phyloP scores from a whole-genome alignment of 176 grass and related monocot species.

The Otatea glauca region DNA sequence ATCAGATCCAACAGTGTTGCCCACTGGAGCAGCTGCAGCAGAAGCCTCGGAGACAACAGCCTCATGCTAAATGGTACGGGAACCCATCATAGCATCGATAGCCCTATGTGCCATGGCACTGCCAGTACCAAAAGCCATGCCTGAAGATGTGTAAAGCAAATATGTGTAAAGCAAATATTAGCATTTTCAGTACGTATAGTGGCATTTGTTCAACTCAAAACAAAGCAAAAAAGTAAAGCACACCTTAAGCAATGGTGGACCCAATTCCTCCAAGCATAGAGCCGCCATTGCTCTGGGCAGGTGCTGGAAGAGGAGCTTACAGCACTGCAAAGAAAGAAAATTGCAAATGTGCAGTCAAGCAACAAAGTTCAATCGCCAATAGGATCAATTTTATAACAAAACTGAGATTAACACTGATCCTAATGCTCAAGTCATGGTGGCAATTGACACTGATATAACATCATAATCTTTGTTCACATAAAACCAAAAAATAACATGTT shows the following conservation, averaged over 20 bases:
- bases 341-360: background rate
- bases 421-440: background rate
- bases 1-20: slow-evolving; percentile 50
- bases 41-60: slow-evolving; percentile 56
- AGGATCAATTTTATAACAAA: background rate
- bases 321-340: slow-evolving; percentile 45
- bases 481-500: background rate
- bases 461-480: background rate
- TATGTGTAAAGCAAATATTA: background rate
- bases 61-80: slow-evolving; percentile 80
- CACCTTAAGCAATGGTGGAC: slow-evolving; percentile 93
- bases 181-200: background rate
- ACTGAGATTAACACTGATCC: background rate
- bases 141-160: slow-evolving; percentile 40
- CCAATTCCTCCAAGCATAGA: slow-evolving; percentile 74
- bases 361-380: background rate
- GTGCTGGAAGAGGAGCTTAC: slow-evolving; percentile 75
- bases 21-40: slow-evolving; percentile 44
- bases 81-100: slow-evolving; percentile 83
- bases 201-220: background rate
- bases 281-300: slow-evolving; percentile 56
- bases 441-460: background rate
- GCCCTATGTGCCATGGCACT: slow-evolving; percentile 82
- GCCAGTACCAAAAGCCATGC: slow-evolving; percentile 88
- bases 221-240: background rate